Evolutionary conservation across 768 basidiomycete species (phyloP).

Genomic region (Amanita jacksonii): DNA sequence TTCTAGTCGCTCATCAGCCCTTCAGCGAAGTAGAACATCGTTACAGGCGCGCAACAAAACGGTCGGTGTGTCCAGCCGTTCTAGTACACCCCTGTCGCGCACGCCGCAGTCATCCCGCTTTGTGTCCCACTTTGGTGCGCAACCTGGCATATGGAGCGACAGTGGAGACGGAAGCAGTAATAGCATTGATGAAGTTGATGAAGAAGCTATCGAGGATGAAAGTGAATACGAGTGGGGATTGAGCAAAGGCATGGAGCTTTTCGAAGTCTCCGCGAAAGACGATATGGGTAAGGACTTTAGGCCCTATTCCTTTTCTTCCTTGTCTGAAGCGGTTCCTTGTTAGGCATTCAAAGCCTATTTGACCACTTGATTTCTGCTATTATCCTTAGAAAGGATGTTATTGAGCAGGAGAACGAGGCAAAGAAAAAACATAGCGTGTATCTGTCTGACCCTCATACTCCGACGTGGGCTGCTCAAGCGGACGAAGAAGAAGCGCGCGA

Average conservation of each 20-base stretch:
- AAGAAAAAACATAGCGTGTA: conserved; percentile 81
- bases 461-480: conserved; percentile 72
- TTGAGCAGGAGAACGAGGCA: conserved; percentile 73
- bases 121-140: conserved; percentile 44
- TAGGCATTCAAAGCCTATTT: conserved; percentile 78
- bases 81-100: conserved; percentile 34
- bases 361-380: conserved; percentile 72
- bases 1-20: conserved; percentile 39
- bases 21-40: conserved; percentile 44
- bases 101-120: conserved; percentile 50
- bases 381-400: conserved; percentile 65
- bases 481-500: conserved; percentile 68
- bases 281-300: conserved; percentile 56
- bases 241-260: conserved; percentile 77
- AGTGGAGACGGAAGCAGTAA: conserved; percentile 53
- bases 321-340: conserved; percentile 7
- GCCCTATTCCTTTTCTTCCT: conserved; percentile 10
- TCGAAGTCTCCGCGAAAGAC: conserved; percentile 89
- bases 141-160: conserved; percentile 45
- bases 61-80: conserved; percentile 36
- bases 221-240: conserved; percentile 62
- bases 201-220: conserved; percentile 38
- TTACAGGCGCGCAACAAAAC: conserved; percentile 36
- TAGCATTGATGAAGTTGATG: conserved; percentile 59
- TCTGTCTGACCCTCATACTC: conserved; percentile 51